Evolutionary conservation across 306 rosid genomes (phyloP), one percentile per base, ranked within the genome.

Genomic region (Cucurbita moschata): DNA sequence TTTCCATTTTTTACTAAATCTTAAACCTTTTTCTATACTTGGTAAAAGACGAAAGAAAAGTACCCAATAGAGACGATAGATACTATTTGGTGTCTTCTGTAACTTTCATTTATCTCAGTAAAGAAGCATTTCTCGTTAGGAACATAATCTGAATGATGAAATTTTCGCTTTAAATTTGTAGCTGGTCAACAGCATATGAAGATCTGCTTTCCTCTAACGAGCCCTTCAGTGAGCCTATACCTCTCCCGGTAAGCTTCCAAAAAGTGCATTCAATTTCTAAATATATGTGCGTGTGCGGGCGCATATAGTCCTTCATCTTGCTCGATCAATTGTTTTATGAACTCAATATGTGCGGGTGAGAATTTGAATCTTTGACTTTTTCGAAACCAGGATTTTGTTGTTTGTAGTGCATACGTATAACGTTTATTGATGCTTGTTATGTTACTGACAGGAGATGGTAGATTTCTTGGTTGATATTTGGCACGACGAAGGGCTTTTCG

Each of bases 141-240:
- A 73, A 67, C 53, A 56, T 16, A 39, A 26, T 8, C 26, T 59
- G 37, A 44, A 37, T 75, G 44, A 40, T 83, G 76, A 64, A 60
- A 7, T 80, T 71, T 55, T 81, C 37, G 1, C 54, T 66, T 44
- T 44, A 11, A 66, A 44, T n/a, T 82, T 85, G 80, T 91, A 94
- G 99, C 79, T 94, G 99, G 99, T 85, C 99, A n/a, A 89, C 90
- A 4, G 81, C 95, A 21, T 94, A 94, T 74, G 97, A 91, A 70
- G 99, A 94, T 67, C 74, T 94, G 19, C 88, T 94, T 77, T 87
- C 85, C 47, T 85, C 86, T 6, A 68, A 82, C 46, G 97, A 91
- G 44, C 89, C 91, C 72, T 94, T 94, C 80, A 75, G 85, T 2
- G 92, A 94, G 85, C 89, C 89, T 54, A 91, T 94, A 63, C 92